Evolutionary conservation across 1,284 basidiomycete genomes (phyloP).

Genomic region (Sanghuangporus sanghuang): DNA sequence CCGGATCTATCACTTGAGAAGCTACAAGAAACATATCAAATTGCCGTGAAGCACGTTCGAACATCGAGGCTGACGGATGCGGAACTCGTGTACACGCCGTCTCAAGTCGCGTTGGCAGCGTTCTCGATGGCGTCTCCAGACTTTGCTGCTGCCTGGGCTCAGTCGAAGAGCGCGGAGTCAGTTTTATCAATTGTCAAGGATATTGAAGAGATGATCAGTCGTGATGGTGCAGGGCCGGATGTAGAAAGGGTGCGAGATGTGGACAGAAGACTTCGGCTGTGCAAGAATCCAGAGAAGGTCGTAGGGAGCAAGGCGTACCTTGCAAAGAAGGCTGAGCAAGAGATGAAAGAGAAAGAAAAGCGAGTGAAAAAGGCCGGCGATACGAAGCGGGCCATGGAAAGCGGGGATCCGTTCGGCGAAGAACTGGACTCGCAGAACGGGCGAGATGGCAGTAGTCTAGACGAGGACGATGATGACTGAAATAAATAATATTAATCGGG

Average conservation of each 20-base stretch:
- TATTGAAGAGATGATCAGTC: conserved; percentile 53
- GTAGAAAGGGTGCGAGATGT: conserved; percentile 84
- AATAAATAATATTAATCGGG: background rate
- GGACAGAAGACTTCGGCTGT: conserved; percentile 77
- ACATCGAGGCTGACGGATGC: conserved; percentile 83
- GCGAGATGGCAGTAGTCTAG: conserved; percentile 14
- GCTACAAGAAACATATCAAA: conserved; percentile 48
- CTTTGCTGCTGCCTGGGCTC: conserved; percentile 61
- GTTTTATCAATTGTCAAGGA: conserved; percentile 38
- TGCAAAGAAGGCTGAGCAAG: conserved; percentile 59
- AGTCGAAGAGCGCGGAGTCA: conserved; percentile 40
- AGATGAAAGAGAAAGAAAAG: conserved; percentile 59
- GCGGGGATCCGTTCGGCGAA: conserved; percentile 65
- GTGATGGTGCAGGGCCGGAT: conserved; percentile 59
- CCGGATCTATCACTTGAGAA: conserved; percentile 41
- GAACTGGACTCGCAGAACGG: conserved; percentile 34
- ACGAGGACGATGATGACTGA: conserved; percentile 16
- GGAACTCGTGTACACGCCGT: conserved; percentile 88
- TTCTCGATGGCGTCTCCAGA: conserved; percentile 61
- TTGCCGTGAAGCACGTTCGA: conserved; percentile 58
- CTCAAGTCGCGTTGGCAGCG: conserved; percentile 90
- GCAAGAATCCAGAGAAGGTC: conserved; percentile 92
- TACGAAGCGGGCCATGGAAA: conserved; percentile 42
- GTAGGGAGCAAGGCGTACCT: conserved; percentile 78
- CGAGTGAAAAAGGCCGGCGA: conserved; percentile 59